phyloP scores from a whole-genome alignment of 306 rosid genomes.

The Heteromeles arbutifolia region DNA sequence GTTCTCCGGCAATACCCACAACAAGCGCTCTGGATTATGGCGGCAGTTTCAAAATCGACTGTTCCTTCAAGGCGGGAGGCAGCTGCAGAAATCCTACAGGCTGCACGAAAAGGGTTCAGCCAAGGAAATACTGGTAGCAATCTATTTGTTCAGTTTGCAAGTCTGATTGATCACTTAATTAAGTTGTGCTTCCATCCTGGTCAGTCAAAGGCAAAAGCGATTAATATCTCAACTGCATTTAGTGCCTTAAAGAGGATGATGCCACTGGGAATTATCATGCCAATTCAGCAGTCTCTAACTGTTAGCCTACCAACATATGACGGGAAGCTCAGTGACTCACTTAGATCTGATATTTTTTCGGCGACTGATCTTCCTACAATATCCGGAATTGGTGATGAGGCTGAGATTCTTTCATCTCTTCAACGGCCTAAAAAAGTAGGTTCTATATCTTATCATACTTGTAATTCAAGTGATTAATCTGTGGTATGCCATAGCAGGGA shows the following conservation, averaged over 20 bases:
- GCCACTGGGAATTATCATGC: slow-evolving; percentile 97
- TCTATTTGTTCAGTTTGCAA: slow-evolving; percentile 84
- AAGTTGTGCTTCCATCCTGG: slow-evolving; percentile 90
- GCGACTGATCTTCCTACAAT: slow-evolving; percentile 84
- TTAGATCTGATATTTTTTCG: slow-evolving; percentile 60
- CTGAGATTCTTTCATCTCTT: slow-evolving; percentile 96
- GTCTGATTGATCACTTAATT: slow-evolving; percentile 79
- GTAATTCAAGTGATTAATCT: slow-evolving; percentile 6
- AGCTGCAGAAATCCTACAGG: slow-evolving; percentile 89
- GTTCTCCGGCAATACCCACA: slow-evolving; percentile 85
- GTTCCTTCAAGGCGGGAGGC: slow-evolving; percentile 92
- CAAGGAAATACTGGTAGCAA: slow-evolving; percentile 62
- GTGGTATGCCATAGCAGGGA: not conserved
- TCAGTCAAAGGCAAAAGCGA: slow-evolving; percentile 70
- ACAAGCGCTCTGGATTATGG: slow-evolving; percentile 97
- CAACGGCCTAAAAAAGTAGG: slow-evolving; percentile 91
- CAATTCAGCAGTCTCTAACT: slow-evolving; percentile 78
- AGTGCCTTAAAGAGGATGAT: slow-evolving; percentile 95
- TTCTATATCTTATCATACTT: slow-evolving; percentile 3
- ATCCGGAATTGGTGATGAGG: slow-evolving; percentile 86
- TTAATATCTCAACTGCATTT: slow-evolving; percentile 79
- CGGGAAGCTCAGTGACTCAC: slow-evolving; percentile 53
- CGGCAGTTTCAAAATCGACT: slow-evolving; percentile 92
- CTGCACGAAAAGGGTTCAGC: slow-evolving; percentile 68
- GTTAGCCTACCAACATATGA: slow-evolving; percentile 80